Conservation (phyloP, 371 early-diverging fungal genomes). For the Chytridiales sp. region DNA sequence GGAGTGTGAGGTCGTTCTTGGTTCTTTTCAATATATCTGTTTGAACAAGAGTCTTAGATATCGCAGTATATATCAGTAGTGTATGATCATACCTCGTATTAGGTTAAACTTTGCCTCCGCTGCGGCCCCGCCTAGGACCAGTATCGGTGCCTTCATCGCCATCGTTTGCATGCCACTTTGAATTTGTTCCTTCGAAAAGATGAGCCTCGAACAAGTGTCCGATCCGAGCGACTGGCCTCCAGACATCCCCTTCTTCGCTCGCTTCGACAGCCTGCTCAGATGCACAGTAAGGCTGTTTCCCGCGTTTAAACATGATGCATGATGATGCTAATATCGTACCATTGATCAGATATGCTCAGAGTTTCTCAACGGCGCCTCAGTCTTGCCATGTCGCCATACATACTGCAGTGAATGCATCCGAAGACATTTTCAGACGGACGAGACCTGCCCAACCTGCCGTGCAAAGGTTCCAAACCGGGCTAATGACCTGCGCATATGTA, state of each 20-base stretch:
- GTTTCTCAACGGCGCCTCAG: constrained; percentile 18
- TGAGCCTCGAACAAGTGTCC: background rate
- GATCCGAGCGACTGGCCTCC: background rate
- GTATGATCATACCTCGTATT: background rate
- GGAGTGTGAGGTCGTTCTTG: no score
- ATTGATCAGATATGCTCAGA: constrained; percentile 21
- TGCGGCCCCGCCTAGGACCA: constrained; percentile 3
- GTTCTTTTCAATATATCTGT: no score
- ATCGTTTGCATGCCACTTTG: background rate
- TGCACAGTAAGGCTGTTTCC: background rate
- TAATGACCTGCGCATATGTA: no score
- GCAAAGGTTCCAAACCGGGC: no score
- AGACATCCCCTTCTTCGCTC: background rate
- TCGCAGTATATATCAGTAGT: background rate
- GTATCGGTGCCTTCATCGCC: constrained; percentile 9
- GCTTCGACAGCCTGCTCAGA: background rate
- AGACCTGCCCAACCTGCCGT: no score
- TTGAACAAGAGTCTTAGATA: background rate
- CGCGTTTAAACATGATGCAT: background rate
- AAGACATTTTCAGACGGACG: constrained; percentile 17
- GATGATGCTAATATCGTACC: constrained; percentile 18
- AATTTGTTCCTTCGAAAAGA: background rate
- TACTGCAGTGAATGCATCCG: constrained; percentile 42
- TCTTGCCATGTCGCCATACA: constrained; percentile 36
- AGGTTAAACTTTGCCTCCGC: background rate